Base-by-base conservation (phyloP, 2,329 filamentous ascomycete species). In the Sporothrix euskadiensis region DNA sequence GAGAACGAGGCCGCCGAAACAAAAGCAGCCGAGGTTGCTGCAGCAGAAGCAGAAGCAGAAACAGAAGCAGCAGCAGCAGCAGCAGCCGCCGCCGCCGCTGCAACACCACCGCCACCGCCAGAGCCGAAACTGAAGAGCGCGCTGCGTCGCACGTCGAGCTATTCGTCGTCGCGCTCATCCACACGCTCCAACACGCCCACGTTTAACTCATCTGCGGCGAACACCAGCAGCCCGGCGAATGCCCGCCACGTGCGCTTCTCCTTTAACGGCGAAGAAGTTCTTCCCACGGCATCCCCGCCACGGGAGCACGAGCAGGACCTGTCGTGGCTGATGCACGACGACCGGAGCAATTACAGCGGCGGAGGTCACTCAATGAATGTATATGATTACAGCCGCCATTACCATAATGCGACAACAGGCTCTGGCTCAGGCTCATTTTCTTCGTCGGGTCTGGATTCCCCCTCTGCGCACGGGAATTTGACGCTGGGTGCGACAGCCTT, bases 201-300 rank as follows among this genome's bases (percentile, higher is more conserved):
- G 2, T 41, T 63, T 19, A 66, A 41, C 6, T 35, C 32, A n/a
- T 6, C 44, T 2, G 39, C 47, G 35, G 39, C 47, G 35, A 85
- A 83, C 69, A 84, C 87, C n/a, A 22, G 39, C 61, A 66, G 39
- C 6, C 61, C 61, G 12, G 12, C 39, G 4, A 44, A 19, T 30
- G 39, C 47, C 8, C 85, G 88, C 41, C 84, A 88, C 74, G 89
- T 91, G 73, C 88, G 89, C 66, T 91, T 91, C 75, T 85, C 89
- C 52, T 85, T 90, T 63, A 85, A 85, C 78, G 88, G 88, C 71
- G 82, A 85, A 75, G 88, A 90, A 77, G 87, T 91, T 49, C 81
- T 89, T 73, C 88, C 89, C 26, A 89, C 88, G 63, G 82, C 85
- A 35, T 89, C 88, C 30, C 88, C 88, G 65, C 83, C 73, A 3